phyloP scores from a whole-genome alignment of 2,329 filamentous ascomycete genomes.

The Tetracladium maxilliforme region DNA sequence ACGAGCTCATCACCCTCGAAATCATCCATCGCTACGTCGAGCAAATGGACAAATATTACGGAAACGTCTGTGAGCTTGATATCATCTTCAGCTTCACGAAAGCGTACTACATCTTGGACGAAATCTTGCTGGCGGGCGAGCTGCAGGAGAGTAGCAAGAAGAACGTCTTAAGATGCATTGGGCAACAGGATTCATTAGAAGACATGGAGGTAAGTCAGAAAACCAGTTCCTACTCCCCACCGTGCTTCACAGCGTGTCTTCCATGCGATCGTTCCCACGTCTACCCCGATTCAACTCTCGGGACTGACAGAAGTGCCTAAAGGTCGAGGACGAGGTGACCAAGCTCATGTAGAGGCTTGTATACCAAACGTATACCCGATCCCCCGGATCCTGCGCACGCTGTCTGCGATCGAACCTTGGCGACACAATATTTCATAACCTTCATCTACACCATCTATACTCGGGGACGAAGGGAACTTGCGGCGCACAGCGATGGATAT shows the following conservation, averaged over 20 bases:
- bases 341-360: conserved; percentile 17
- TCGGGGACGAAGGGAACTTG: no score
- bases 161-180: conserved; percentile 91
- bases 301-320: conserved; percentile 2
- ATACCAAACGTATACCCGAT: no score
- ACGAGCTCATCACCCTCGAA: conserved; percentile 95
- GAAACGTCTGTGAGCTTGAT: conserved; percentile 97
- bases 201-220: conserved; percentile 85
- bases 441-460: no score
- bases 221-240: conserved; percentile 3
- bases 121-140: conserved; percentile 86
- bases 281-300: conserved; percentile 28
- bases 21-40: conserved; percentile 99
- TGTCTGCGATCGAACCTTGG: no score
- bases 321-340: conserved; percentile 20
- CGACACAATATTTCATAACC: no score
- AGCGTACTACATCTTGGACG: conserved; percentile 97
- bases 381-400: no score
- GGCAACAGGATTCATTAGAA: conserved; percentile 92
- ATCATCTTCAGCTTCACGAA: conserved; percentile 99
- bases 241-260: conserved; percentile 1
- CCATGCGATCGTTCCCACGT: conserved; percentile 23
- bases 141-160: conserved; percentile 99
- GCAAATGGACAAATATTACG: conserved; percentile 99
- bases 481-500: no score